These are phyloP conservation scores for Cutaneotrichosporon arboriforme DNA, from an alignment of 1,284 basidiomycete species.

Conservation along the genomic window DNA sequence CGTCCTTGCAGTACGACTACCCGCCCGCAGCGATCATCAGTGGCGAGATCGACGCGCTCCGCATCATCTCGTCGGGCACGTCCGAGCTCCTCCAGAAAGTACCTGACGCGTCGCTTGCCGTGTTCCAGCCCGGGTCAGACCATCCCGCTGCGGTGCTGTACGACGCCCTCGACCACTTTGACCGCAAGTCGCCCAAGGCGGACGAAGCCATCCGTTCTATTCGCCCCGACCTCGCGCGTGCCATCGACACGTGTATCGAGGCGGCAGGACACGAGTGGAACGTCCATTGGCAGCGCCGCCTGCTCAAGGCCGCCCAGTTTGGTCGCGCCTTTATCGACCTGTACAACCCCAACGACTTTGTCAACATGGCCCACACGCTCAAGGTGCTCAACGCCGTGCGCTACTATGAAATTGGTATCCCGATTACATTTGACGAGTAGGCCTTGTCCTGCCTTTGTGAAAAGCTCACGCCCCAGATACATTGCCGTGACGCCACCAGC, in stretches of 20 bases:
- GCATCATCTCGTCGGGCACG: slow-evolving; percentile 69
- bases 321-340: slow-evolving; percentile 89
- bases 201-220: slow-evolving; percentile 90
- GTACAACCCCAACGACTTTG: slow-evolving; percentile 83
- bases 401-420: slow-evolving; percentile 86
- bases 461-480: slow-evolving; percentile 55
- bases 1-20: slow-evolving; percentile 79
- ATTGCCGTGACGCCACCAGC: slow-evolving; percentile 67
- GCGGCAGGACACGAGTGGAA: slow-evolving; percentile 92
- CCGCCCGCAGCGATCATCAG: slow-evolving; percentile 68
- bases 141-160: slow-evolving; percentile 86
- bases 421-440: slow-evolving; percentile 84
- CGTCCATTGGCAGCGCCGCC: slow-evolving; percentile 74
- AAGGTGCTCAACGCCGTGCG: slow-evolving; percentile 94
- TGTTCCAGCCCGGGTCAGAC: slow-evolving; percentile 87
- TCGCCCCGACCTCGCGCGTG: slow-evolving; percentile 72
- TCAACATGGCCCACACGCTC: slow-evolving; percentile 82
- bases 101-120: slow-evolving; percentile 72
- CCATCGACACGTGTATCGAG: slow-evolving; percentile 88
- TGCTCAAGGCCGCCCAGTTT: slow-evolving; percentile 88
- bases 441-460: slow-evolving; percentile 17
- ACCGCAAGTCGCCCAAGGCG: slow-evolving; percentile 74
- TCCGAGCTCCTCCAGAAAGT: slow-evolving; percentile 94
- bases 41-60: slow-evolving; percentile 80
- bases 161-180: slow-evolving; percentile 87